A percentile compares a stretch with the other conserved stretches of the same genome.
Conservation (phyloP, 2,329 filamentous ascomycete genomes). For the Xylariaceae sp. region DNA sequence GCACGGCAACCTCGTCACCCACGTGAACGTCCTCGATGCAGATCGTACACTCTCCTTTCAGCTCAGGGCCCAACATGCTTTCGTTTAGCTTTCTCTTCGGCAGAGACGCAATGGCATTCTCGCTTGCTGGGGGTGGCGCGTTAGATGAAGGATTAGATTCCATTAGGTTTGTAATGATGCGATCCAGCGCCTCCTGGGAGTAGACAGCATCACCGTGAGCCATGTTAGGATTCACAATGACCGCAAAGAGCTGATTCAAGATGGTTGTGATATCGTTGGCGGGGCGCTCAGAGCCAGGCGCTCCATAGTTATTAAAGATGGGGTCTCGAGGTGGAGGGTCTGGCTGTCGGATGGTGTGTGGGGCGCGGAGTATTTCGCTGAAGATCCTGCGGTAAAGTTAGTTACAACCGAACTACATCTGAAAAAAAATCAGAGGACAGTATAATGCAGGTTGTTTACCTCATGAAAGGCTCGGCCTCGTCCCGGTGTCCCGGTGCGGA, state of each 20-base stretch:
- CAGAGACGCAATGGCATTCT: conserved; percentile 66
- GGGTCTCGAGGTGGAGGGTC: conserved; percentile 17
- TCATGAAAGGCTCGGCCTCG: conserved; percentile 39
- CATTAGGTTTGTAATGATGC: conserved; percentile 82
- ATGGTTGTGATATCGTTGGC: conserved; percentile 33
- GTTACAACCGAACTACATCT: conserved; percentile 29
- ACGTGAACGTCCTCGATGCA: conserved; percentile 81
- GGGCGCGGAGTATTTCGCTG: conserved; percentile 36
- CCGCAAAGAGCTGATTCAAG: conserved; percentile 48
- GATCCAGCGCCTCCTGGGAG: conserved; percentile 83
- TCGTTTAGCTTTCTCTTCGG: conserved; percentile 64
- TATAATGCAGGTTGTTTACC: conserved; percentile 35
- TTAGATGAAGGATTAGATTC: conserved; percentile 72
- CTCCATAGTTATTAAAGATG: conserved; percentile 20
- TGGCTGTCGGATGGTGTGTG: conserved; percentile 31
- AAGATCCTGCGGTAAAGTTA: conserved; percentile 38
- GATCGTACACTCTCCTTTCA: conserved; percentile 82
- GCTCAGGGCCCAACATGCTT: conserved; percentile 60
- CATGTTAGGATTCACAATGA: conserved; percentile 47
- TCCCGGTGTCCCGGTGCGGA: conserved; percentile 16
- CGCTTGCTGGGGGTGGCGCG: conserved; percentile 74
- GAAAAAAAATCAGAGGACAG: background rate
- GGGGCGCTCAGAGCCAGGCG: conserved; percentile 16
- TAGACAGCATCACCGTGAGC: conserved; percentile 77
- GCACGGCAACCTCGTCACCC: conserved; percentile 65